phyloP scores from a whole-genome alignment of 129 eudicot species.

The Chrysanthemum lavandulifolium region DNA sequence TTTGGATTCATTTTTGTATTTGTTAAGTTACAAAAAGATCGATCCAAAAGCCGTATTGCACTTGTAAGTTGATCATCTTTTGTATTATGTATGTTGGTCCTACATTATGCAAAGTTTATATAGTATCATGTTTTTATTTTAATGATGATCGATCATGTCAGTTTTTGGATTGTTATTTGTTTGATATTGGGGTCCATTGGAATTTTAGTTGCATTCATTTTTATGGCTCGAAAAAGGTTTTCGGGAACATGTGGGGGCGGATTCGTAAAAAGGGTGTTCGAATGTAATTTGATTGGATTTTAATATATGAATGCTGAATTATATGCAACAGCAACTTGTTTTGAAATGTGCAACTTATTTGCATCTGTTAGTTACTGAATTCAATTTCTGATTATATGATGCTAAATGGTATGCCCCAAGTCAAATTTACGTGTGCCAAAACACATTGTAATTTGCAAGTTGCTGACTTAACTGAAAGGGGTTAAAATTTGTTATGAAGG shows the following conservation, averaged over 20 bases:
- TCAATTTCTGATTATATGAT: slow-evolving; percentile 6
- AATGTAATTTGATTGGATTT: too few species aligned
- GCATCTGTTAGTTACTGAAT: background rate
- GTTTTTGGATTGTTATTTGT: background rate
- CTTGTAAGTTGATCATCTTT: slow-evolving; percentile 38
- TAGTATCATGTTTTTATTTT: too few species aligned
- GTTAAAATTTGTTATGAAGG: slow-evolving; percentile 43
- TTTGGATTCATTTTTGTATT: slow-evolving; percentile 55
- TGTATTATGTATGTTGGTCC: slow-evolving; percentile 3
- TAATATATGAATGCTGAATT: too few species aligned
- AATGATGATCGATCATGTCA: slow-evolving; percentile 17
- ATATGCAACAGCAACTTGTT: slow-evolving; percentile 9
- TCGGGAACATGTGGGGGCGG: background rate
- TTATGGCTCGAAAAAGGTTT: background rate
- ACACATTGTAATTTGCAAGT: background rate
- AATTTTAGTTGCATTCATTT: slow-evolving; percentile 7
- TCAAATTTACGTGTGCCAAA: slow-evolving; percentile 2
- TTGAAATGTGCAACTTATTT: slow-evolving; percentile 8
- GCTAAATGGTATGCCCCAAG: slow-evolving; percentile 2
- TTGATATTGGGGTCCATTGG: slow-evolving; percentile 25
- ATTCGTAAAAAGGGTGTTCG: background rate
- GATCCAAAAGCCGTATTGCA: slow-evolving; percentile 73
- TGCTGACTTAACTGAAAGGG: slow-evolving; percentile 17
- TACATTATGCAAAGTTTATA: background rate
- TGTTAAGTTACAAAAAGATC: slow-evolving; percentile 75